Conservation (phyloP, 2,329 filamentous ascomycete species). For the Talaromyces sp. region DNA sequence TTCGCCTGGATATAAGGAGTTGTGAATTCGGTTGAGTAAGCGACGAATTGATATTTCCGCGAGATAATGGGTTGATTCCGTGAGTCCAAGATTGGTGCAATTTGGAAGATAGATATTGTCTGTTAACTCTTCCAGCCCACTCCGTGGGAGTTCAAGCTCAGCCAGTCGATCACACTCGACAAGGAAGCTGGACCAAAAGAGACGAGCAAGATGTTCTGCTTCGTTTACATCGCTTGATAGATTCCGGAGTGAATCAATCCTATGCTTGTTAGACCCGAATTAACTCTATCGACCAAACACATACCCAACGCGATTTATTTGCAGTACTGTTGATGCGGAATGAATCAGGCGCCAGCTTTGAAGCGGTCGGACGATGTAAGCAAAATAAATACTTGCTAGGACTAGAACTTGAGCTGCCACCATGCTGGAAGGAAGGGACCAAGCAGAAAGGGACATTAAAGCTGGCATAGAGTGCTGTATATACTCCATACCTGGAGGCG, state of each 20-base stretch:
- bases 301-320: slow-evolving; percentile 16
- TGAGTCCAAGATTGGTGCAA: slow-evolving; percentile 18
- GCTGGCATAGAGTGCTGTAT: slow-evolving; percentile 25
- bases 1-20: slow-evolving; percentile 22
- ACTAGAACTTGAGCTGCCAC: slow-evolving; percentile 20
- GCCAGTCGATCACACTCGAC: slow-evolving; percentile 22
- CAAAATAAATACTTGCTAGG: slow-evolving; percentile 29
- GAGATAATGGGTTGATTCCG: slow-evolving; percentile 18
- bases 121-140: slow-evolving; percentile 25
- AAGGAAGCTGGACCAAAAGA: slow-evolving; percentile 4
- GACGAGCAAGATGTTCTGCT: slow-evolving; percentile 2
- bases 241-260: slow-evolving; percentile 1
- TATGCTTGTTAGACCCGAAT: background rate
- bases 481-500: slow-evolving; percentile 25
- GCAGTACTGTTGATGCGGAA: slow-evolving; percentile 24
- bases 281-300: background rate
- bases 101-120: slow-evolving; percentile 26
- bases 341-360: slow-evolving; percentile 31
- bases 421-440: slow-evolving; percentile 2
- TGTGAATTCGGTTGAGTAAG: slow-evolving; percentile 29
- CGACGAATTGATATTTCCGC: slow-evolving; percentile 29
- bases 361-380: slow-evolving; percentile 26
- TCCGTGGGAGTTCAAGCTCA: slow-evolving; percentile 27
- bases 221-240: background rate
- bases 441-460: slow-evolving; percentile 15